Evolutionary conservation across 106 monocot species (phyloP).

Genomic region (Ottelia alismoides): DNA sequence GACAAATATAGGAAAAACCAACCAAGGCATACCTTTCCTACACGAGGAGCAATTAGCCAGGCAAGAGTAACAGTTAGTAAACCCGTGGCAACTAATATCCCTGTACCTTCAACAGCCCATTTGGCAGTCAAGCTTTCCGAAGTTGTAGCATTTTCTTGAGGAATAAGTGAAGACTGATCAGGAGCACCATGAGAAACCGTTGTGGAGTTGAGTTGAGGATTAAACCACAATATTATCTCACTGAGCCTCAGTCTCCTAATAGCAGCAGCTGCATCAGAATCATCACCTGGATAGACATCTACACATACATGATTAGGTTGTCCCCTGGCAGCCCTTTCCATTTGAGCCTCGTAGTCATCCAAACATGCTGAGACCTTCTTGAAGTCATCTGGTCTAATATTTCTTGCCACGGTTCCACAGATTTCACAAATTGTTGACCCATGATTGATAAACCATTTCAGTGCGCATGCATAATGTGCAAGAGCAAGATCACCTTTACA

Average conservation of each 20-base stretch:
- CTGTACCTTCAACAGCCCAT: slow-evolving; percentile 60
- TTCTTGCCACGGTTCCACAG: slow-evolving; percentile 64
- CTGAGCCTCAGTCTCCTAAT: slow-evolving; percentile 84
- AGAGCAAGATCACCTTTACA: slow-evolving; percentile 95
- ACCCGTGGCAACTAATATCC: slow-evolving; percentile 61
- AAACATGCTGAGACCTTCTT: slow-evolving; percentile 63
- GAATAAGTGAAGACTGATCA: slow-evolving; percentile 25
- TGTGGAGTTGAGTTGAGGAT: slow-evolving; percentile 35
- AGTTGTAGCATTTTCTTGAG: slow-evolving; percentile 23
- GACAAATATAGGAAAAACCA: neutral
- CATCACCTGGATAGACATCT: slow-evolving; percentile 32
- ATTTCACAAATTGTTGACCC: slow-evolving; percentile 92
- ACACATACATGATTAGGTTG: slow-evolving; percentile 19
- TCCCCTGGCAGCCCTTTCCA: slow-evolving; percentile 48
- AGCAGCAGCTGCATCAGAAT: slow-evolving; percentile 83
- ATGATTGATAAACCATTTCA: slow-evolving; percentile 96
- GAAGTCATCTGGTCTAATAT: slow-evolving; percentile 52
- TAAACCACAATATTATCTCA: slow-evolving; percentile 89
- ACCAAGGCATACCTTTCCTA: slow-evolving; percentile 57
- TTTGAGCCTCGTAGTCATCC: slow-evolving; percentile 67
- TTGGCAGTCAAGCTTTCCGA: slow-evolving; percentile 27
- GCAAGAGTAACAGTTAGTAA: slow-evolving; percentile 53
- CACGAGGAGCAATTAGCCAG: slow-evolving; percentile 84
- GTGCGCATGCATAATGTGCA: slow-evolving; percentile 92
- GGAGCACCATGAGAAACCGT: slow-evolving; percentile 29